Evolutionary conservation across 768 basidiomycete genomes (phyloP).

Genomic region (Leccinum rimulosum): DNA sequence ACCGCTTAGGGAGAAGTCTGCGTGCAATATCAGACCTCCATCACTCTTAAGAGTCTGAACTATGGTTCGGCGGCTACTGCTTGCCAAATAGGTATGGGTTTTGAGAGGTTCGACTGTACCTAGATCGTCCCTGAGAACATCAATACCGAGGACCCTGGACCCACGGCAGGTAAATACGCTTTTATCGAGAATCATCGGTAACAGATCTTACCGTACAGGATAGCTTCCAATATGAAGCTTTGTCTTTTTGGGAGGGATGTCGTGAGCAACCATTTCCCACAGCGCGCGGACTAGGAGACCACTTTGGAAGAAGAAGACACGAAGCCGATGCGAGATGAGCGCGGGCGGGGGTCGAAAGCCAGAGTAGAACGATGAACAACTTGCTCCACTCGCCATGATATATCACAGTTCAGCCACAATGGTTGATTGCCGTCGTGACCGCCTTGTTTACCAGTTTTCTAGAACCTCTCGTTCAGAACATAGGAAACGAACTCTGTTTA

Average conservation of each 20-base stretch:
- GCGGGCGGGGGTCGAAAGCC: background rate
- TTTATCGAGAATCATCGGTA: background rate
- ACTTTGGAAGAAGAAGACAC: background rate
- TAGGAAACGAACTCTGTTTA: background rate
- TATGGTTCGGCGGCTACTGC: no score
- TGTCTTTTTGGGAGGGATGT: slow-evolving; percentile 10
- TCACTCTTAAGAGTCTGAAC: no score
- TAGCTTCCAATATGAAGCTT: slow-evolving; percentile 16
- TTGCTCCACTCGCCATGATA: background rate
- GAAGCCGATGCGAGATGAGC: background rate
- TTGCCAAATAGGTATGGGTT: no score
- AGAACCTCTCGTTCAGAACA: background rate
- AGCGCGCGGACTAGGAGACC: background rate
- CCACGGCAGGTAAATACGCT: background rate
- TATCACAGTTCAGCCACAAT: background rate
- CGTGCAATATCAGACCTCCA: no score
- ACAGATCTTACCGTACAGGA: slow-evolving; percentile 17
- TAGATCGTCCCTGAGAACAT: no score
- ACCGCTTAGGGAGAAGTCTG: no score
- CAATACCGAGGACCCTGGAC: slow-evolving; percentile 28
- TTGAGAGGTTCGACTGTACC: no score
- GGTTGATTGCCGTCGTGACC: background rate
- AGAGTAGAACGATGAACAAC: background rate
- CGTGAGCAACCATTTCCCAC: background rate
- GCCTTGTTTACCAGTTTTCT: background rate